Conservation (phyloP, 768 basidiomycete genomes). For the Myochromella boudieri region DNA sequence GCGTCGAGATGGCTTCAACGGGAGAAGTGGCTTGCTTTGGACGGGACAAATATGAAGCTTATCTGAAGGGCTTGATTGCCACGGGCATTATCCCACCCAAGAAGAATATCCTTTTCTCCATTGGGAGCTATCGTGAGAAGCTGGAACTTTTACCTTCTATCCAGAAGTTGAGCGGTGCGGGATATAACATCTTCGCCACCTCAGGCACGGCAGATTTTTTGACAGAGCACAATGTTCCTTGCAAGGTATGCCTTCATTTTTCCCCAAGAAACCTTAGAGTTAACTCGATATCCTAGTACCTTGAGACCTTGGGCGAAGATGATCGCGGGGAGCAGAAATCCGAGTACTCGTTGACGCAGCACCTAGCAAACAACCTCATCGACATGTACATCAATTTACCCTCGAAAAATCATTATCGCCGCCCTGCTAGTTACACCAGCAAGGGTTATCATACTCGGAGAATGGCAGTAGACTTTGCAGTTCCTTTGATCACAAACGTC, state of each 20-base stretch:
- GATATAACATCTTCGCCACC: constrained; percentile 96
- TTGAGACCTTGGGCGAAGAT: constrained; percentile 82
- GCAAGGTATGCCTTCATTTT: constrained; percentile 62
- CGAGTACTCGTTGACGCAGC: constrained; percentile 96
- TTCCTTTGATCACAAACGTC: constrained; percentile 96
- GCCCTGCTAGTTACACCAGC: constrained; percentile 95
- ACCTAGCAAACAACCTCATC: constrained; percentile 94
- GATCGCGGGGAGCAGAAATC: constrained; percentile 84
- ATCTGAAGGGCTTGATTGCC: constrained; percentile 94
- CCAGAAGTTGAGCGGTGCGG: constrained; percentile 90
- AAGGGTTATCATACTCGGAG: constrained; percentile 96
- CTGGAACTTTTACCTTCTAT: constrained; percentile 93
- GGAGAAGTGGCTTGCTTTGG: constrained; percentile 99
- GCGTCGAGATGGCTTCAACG: constrained; percentile 99
- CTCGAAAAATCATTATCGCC: constrained; percentile 95
- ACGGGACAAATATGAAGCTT: constrained; percentile 96
- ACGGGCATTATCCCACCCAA: constrained; percentile 94
- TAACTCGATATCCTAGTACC: constrained; percentile 52
- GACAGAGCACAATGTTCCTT: constrained; percentile 93
- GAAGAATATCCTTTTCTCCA: constrained; percentile 96
- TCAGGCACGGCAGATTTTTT: constrained; percentile 98
- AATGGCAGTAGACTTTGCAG: constrained; percentile 98
- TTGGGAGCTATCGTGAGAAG: constrained; percentile 97
- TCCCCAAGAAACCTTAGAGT: not conserved
- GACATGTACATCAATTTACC: constrained; percentile 99